Conservation (phyloP, 2,329 filamentous ascomycete species). For the Tympanopsis confertula region DNA sequence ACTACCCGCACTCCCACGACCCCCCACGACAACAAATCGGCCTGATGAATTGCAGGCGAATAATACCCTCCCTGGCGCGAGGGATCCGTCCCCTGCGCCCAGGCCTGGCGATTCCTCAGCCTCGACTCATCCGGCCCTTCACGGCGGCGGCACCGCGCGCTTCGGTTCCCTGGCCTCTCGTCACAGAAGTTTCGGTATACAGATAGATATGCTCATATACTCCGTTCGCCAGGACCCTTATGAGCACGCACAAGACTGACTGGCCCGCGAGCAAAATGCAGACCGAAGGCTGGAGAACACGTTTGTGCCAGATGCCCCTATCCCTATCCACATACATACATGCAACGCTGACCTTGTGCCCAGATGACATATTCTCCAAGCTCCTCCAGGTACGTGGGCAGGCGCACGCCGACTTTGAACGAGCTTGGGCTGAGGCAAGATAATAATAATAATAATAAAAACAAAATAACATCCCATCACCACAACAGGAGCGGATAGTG, state of each 20-base stretch:
- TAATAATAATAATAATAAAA: too few relatives aligned
- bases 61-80: too few relatives aligned
- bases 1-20: too few relatives aligned
- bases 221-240: constrained; percentile 13
- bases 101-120: too few relatives aligned
- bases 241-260: background rate
- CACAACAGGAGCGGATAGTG: constrained; percentile 83
- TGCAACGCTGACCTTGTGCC: constrained; percentile 10
- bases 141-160: constrained; percentile 15
- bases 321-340: background rate
- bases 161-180: constrained; percentile 44
- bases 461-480: too few relatives aligned
- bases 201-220: constrained; percentile 15
- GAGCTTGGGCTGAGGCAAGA: too few relatives aligned
- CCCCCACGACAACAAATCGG: too few relatives aligned
- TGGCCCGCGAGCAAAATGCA: constrained; percentile 21
- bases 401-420: constrained; percentile 20
- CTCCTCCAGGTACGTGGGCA: constrained; percentile 50
- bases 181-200: constrained; percentile 40
- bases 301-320: constrained; percentile 35
- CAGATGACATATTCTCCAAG: constrained; percentile 75
- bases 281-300: constrained; percentile 69
- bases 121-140: too few relatives aligned
- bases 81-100: too few relatives aligned
- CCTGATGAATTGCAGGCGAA: too few relatives aligned